Percentiles rank a stretch among this genome's conserved stretches.
Conservation (phyloP, 495 filamentous ascomycete genomes). For the Mycothermus thermophilus region DNA sequence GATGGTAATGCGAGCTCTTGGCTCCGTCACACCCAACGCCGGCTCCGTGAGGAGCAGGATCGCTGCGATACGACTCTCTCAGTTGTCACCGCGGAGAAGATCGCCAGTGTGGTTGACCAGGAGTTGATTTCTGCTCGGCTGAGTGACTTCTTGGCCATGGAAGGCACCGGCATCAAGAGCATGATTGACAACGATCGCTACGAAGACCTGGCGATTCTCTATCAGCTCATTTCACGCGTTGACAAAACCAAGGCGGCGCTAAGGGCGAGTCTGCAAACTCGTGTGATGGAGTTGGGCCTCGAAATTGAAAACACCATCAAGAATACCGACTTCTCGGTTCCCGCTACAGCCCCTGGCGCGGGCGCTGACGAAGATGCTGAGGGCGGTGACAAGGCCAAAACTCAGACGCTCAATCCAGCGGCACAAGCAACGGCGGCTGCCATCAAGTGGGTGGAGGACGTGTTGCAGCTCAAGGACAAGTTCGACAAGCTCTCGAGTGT, state of each 20-base stretch:
- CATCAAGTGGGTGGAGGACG: constrained; percentile 90
- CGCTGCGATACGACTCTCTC: constrained; percentile 71
- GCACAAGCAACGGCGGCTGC: constrained; percentile 60
- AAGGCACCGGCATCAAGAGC: constrained; percentile 64
- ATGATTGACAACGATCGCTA: constrained; percentile 88
- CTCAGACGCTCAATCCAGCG: constrained; percentile 26
- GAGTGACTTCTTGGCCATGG: constrained; percentile 67
- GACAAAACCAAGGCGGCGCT: constrained; percentile 62
- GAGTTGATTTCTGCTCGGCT: constrained; percentile 66
- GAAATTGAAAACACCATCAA: constrained; percentile 63
- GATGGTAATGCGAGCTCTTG: constrained; percentile 71
- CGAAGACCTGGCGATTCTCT: constrained; percentile 63
- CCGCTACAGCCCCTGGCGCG: constrained; percentile 28
- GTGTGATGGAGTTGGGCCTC: constrained; percentile 65
- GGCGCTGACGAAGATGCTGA: constrained; percentile 37
- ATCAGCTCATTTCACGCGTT: constrained; percentile 61
- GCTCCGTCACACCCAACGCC: constrained; percentile 58
- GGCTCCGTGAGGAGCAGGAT: constrained; percentile 66
- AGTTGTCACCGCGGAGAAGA: constrained; percentile 52
- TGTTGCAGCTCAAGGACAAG: constrained; percentile 72
- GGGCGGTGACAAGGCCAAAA: constrained; percentile 29
- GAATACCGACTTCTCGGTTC: constrained; percentile 30
- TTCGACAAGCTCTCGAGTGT: constrained; percentile 63
- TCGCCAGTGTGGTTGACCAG: constrained; percentile 62
- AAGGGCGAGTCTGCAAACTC: constrained; percentile 50